These are phyloP conservation scores for Chara braunii DNA, from an alignment of 139 green algal genomes.

Conservation along the genomic window DNA sequence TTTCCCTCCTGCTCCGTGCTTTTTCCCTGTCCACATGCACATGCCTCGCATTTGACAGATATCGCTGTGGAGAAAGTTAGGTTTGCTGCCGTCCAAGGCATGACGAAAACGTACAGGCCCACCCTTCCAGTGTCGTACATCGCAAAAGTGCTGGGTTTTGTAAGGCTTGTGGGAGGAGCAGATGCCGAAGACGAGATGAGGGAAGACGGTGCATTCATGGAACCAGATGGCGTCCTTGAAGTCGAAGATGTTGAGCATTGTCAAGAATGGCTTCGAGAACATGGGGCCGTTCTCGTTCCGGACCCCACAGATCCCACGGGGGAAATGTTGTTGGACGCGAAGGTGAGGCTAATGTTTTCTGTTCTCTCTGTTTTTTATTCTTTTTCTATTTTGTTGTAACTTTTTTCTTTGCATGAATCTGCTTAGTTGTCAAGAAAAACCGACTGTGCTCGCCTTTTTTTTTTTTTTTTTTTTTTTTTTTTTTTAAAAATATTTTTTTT, in stretches of 20 bases:
- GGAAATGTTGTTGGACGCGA: slow-evolving; percentile 9
- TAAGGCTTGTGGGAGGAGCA: background rate
- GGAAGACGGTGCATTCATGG: no score
- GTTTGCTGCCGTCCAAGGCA: slow-evolving; percentile 33
- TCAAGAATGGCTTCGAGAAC: slow-evolving; percentile 29
- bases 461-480: no score
- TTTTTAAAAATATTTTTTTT: no score
- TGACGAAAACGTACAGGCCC: slow-evolving; percentile 21
- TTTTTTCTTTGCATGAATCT: no score
- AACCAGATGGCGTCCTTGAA: background rate
- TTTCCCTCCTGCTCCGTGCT: no score
- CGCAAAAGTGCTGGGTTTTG: slow-evolving; percentile 14
- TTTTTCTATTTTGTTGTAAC: no score
- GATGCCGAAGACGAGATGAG: background rate
- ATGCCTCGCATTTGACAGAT: slow-evolving; percentile 8
- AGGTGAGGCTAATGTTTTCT: slow-evolving; percentile 22
- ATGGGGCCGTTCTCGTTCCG: slow-evolving; percentile 15
- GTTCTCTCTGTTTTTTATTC: no score
- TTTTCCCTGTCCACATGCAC: no score
- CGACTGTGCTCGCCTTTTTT: no score
- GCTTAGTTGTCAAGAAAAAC: no score
- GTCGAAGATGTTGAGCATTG: slow-evolving; percentile 19
- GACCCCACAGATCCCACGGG: background rate
- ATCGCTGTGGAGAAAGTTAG: slow-evolving; percentile 24
- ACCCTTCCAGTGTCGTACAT: slow-evolving; percentile 22